phyloP scores from a whole-genome alignment of 352 stramenopile species.

The Globisporangium irregulare region DNA sequence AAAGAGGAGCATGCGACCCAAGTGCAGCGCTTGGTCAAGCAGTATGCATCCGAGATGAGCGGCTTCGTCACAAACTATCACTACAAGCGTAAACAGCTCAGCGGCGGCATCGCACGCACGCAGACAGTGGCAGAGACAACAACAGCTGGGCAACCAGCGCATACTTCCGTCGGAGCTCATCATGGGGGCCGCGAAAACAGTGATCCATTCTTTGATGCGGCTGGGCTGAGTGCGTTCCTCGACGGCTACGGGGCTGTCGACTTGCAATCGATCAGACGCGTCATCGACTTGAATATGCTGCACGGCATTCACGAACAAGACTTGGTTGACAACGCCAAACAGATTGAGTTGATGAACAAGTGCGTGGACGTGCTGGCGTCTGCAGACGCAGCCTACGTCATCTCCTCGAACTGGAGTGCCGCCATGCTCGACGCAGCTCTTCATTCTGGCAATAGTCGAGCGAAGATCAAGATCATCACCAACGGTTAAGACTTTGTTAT shows the following conservation, averaged over 20 bases:
- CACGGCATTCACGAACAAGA: constrained; percentile 28
- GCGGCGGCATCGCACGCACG: too few species aligned
- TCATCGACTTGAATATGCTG: constrained; percentile 31
- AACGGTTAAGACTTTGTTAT: constrained; percentile 47
- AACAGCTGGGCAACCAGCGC: neutral
- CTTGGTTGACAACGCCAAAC: constrained; percentile 7
- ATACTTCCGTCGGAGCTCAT: neutral
- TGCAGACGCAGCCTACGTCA: constrained; percentile 28
- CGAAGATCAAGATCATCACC: constrained; percentile 30
- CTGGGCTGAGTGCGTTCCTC: constrained; percentile 39
- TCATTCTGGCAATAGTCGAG: neutral
- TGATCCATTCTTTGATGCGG: constrained; percentile 27
- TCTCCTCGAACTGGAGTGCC: constrained; percentile 69
- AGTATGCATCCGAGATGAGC: constrained; percentile 33
- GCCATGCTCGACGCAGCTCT: constrained; percentile 40
- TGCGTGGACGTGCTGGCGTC: constrained; percentile 30
- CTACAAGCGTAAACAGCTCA: neutral
- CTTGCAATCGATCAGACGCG: constrained; percentile 43
- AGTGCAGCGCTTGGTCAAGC: constrained; percentile 30
- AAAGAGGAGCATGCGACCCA: constrained; percentile 15
- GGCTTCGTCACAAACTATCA: constrained; percentile 7
- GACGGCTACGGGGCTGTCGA: constrained; percentile 41
- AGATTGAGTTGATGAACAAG: constrained; percentile 29
- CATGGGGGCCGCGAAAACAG: neutral
- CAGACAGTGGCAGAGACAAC: neutral